phyloP scores from a whole-genome alignment of 2,329 filamentous ascomycete species.

The Aspergillus fischeri region DNA sequence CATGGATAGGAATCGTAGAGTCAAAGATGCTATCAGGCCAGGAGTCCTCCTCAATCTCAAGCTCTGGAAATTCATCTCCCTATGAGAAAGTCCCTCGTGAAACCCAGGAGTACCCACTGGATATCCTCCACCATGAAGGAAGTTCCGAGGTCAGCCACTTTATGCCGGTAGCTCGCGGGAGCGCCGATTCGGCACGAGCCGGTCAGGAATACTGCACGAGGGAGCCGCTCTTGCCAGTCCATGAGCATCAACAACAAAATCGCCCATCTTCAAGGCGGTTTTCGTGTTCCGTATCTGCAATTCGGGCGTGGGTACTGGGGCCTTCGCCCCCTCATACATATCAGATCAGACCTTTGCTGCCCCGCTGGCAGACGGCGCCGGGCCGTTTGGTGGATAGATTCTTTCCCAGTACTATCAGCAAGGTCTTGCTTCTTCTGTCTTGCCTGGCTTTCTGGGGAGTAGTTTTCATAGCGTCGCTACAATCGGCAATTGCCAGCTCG shows the following conservation, averaged over 20 bases:
- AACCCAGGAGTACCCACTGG: constrained; percentile 2
- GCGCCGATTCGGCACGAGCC: constrained; percentile 15
- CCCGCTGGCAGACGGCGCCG: constrained; percentile 30
- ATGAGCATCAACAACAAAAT: constrained; percentile 1
- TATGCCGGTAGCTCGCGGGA: constrained; percentile 12
- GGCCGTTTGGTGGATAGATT: constrained; percentile 28
- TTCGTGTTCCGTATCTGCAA: constrained; percentile 21
- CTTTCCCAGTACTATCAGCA: constrained; percentile 21
- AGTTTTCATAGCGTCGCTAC: constrained; percentile 30
- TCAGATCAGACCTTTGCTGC: constrained; percentile 32
- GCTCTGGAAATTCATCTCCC: not conserved
- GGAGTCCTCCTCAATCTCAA: not conserved
- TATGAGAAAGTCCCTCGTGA: constrained; percentile 3
- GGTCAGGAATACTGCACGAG: constrained; percentile 10
- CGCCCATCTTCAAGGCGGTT: constrained; percentile 11
- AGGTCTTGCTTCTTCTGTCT: constrained; percentile 23
- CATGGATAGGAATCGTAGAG: not conserved
- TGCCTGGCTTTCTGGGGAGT: constrained; percentile 29
- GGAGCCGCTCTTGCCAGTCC: constrained; percentile 20
- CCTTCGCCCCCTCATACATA: constrained; percentile 30
- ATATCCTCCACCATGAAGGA: constrained; percentile 2
- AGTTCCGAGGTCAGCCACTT: constrained; percentile 9
- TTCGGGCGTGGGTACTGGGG: constrained; percentile 26
- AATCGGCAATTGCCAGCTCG: constrained; percentile 27
- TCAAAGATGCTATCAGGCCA: not conserved